Evolutionary conservation across 2,329 filamentous ascomycete species (phyloP).

Genomic region (Pseudocercospora crystallina): DNA sequence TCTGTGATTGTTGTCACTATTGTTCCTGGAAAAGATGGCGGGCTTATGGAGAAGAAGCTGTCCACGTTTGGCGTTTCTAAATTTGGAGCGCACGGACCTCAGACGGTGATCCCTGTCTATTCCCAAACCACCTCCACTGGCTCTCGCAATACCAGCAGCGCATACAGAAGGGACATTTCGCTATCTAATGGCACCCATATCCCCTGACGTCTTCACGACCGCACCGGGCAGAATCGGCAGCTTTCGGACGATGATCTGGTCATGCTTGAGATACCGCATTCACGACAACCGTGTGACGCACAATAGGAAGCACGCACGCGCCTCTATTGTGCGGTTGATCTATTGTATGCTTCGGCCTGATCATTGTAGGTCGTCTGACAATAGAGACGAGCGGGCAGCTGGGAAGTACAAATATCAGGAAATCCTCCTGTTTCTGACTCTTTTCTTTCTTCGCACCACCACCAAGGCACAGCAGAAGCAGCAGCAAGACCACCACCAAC

Average conservation of each 20-base stretch:
- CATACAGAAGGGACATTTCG: no score
- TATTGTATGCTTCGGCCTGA: conserved; percentile 7
- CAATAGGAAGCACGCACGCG: conserved; percentile 15
- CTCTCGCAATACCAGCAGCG: no score
- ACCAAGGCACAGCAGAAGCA: conserved; percentile 4
- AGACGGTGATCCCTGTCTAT: no score
- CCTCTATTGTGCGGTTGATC: background rate
- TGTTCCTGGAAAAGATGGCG: no score
- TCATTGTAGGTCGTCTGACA: conserved; percentile 14
- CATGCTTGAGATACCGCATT: background rate
- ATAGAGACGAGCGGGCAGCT: background rate
- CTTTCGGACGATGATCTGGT: background rate
- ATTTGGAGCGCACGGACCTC: no score
- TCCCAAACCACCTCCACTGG: no score
- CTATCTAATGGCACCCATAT: no score
- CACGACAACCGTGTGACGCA: background rate
- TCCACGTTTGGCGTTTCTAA: no score
- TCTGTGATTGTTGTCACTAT: no score
- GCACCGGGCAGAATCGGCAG: background rate
- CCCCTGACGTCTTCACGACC: no score
- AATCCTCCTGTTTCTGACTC: conserved; percentile 3
- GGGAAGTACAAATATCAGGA: conserved; percentile 3
- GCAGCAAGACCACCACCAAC: no score
- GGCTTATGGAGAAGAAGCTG: no score
- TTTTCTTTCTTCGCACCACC: background rate